phyloP scores from a whole-genome alignment of 2,329 filamentous ascomycete genomes.

The Claviceps purpurea region DNA sequence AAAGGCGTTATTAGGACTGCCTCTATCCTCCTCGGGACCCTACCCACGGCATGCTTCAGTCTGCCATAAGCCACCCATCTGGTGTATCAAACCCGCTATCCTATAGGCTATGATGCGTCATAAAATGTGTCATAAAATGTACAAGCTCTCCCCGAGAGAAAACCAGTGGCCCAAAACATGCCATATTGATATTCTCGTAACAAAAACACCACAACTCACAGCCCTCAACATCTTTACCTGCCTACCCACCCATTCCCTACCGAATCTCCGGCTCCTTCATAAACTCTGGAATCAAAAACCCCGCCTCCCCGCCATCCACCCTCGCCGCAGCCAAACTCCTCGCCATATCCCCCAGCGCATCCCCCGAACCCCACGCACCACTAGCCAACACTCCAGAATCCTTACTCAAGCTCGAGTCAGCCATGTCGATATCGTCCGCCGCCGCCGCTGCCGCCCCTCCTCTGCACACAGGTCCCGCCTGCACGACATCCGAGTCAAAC shows the following conservation, averaged over 20 bases:
- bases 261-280: slow-evolving; percentile 30
- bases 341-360: slow-evolving; percentile 16
- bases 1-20: too few relatives aligned
- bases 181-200: too few relatives aligned
- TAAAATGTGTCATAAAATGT: too few relatives aligned
- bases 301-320: slow-evolving; percentile 21
- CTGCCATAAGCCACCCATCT: too few relatives aligned
- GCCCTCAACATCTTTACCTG: too few relatives aligned
- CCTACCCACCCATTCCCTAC: slow-evolving; percentile 6
- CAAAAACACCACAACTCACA: too few relatives aligned
- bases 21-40: too few relatives aligned
- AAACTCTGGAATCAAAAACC: slow-evolving; percentile 25
- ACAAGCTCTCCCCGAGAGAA: too few relatives aligned
- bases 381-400: slow-evolving; percentile 4
- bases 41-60: too few relatives aligned
- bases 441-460: slow-evolving; percentile 8
- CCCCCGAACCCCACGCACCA: slow-evolving; percentile 4
- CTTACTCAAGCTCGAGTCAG: slow-evolving; percentile 8
- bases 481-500: slow-evolving; percentile 35
- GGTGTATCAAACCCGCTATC: too few relatives aligned
- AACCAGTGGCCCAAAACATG: too few relatives aligned
- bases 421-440: slow-evolving; percentile 15
- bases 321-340: slow-evolving; percentile 15
- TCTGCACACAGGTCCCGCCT: slow-evolving; percentile 17
- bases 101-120: too few relatives aligned